Base-by-base conservation (phyloP, 2,329 filamentous ascomycete species). In the Hansfordia pulvinata region DNA sequence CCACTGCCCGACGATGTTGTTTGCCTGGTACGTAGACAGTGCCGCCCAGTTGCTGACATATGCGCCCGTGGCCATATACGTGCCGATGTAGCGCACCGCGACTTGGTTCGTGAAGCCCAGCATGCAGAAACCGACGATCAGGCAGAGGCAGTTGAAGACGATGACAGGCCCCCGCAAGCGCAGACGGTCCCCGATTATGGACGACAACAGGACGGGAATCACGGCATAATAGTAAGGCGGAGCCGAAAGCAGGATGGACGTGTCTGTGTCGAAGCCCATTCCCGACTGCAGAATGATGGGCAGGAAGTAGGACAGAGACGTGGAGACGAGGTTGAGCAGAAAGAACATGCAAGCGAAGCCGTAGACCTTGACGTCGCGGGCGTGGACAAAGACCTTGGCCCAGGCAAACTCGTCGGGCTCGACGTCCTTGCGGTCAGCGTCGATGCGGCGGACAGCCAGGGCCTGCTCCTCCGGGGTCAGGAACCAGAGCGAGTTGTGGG, bases 1-100 rank as follows among this genome's bases (percentile, higher is more conserved):
- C 71, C 71, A 77, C 39, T 76, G 71, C 1, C 69, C 68, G 1
- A 62, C 57, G 21, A 76, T 59, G 35, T 74, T 78, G 43, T 74
- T 76, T 10, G 66, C 62, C 40, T 71, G 64, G 35, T 72, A 76
- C 0, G 69, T 62, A 27, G 67, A 73, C 34, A 79, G 51, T 1
- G 71, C 74, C 0, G 75, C 73, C 73, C 74, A 79, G 35, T 80
- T 80, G 4, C 65, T 69, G 4, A 79, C 62, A 35, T 78, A 79
- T 1, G 74, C 72, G 1, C 75, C 75, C 0, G 74, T 79, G 0
- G 73, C 71, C 2, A 80, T 57, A 44, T 66, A 77, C 0, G 69
- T 71, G 7, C 74, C 75, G 17, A 75, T 53, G 35, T 78, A 78
- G 25, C 75, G 63, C 4, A 72, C 69, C 0, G 68, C 56, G 27